phyloP scores from a whole-genome alignment of 169 alveolate species.

The Condylostoma magnum region DNA sequence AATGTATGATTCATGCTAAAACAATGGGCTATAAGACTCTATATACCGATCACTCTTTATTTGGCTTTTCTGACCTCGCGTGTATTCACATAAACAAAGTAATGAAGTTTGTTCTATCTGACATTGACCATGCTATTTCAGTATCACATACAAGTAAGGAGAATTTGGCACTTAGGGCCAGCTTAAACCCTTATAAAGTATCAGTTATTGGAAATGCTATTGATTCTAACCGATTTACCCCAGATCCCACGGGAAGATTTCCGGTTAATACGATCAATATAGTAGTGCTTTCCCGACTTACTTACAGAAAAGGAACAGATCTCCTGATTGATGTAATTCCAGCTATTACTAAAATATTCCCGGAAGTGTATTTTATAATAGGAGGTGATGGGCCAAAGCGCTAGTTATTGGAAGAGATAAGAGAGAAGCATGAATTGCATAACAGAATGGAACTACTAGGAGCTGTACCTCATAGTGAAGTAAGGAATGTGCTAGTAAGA shows the following conservation, averaged over 20 bases:
- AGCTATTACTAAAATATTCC: constrained; percentile 90
- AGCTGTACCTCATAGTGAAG: constrained; percentile 91
- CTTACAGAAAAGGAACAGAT: constrained; percentile 97
- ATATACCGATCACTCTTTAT: constrained; percentile 99
- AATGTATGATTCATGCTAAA: constrained; percentile 71
- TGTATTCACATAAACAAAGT: constrained; percentile 93
- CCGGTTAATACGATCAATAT: constrained; percentile 79
- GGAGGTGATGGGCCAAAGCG: constrained; percentile 99
- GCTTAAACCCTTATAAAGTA: constrained; percentile 88
- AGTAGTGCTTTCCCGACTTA: constrained; percentile 94
- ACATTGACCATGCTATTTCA: constrained; percentile 90
- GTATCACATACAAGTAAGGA: constrained; percentile 95
- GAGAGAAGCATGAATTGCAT: constrained; percentile 88
- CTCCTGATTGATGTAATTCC: constrained; percentile 96
- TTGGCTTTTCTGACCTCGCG: constrained; percentile 95
- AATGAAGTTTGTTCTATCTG: constrained; percentile 67
- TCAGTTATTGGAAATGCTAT: constrained; percentile 91
- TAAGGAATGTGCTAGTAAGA: constrained; percentile 90
- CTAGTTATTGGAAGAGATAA: constrained; percentile 91
- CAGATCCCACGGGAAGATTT: constrained; percentile 67
- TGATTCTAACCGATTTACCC: constrained; percentile 80
- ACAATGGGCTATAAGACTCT: constrained; percentile 88
- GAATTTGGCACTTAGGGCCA: constrained; percentile 94
- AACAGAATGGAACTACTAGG: constrained; percentile 93
- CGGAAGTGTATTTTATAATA: constrained; percentile 84